phyloP scores from a whole-genome alignment of 805 yeast genomes.

The Ogataea minuta region DNA sequence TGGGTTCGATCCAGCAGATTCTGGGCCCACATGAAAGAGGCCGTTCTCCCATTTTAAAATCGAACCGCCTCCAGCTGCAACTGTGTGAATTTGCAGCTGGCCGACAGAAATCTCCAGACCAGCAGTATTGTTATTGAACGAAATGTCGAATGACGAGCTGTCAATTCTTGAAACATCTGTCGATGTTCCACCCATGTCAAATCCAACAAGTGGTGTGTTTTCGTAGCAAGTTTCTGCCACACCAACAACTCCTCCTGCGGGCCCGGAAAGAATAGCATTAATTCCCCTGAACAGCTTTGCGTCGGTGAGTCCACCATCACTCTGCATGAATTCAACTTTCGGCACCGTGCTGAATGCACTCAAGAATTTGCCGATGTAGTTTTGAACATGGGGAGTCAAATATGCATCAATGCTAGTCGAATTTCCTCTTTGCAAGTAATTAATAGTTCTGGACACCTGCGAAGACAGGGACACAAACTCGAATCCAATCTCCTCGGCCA shows the following conservation, averaged over 20 bases:
- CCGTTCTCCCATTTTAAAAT: constrained; percentile 36
- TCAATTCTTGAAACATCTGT: constrained; percentile 77
- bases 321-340: constrained; percentile 52
- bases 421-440: constrained; percentile 38
- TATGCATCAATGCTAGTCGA: constrained; percentile 44
- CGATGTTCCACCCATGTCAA: constrained; percentile 47
- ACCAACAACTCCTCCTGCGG: constrained; percentile 62
- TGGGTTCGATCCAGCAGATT: constrained; percentile 46
- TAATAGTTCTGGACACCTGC: constrained; percentile 37
- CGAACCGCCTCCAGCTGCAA: constrained; percentile 57
- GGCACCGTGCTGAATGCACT: constrained; percentile 33
- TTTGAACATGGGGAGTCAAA: constrained; percentile 40
- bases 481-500: constrained; percentile 44
- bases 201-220: constrained; percentile 37
- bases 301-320: constrained; percentile 54
- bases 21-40: constrained; percentile 47
- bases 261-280: constrained; percentile 53
- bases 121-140: constrained; percentile 59
- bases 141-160: constrained; percentile 44
- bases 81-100: constrained; percentile 38
- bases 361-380: constrained; percentile 38
- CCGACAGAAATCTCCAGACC: constrained; percentile 40
- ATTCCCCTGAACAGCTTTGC: constrained; percentile 51
- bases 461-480: constrained; percentile 34
- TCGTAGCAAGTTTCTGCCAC: constrained; percentile 45